phyloP scores from a whole-genome alignment of 768 basidiomycete species.

The Hygrophorus pudorinus region DNA sequence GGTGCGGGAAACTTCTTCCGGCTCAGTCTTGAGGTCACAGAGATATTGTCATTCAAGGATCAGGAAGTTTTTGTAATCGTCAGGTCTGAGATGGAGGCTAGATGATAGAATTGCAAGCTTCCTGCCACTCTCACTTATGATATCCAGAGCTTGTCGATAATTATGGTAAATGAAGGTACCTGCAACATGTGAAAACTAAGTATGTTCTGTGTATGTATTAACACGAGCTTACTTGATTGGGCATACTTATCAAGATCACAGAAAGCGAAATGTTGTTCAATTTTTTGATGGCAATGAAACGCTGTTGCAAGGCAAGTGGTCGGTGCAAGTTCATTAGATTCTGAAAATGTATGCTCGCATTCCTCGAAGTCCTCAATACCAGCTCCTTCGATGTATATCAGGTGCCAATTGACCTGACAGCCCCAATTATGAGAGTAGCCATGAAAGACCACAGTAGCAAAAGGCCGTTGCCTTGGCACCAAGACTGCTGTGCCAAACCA shows the following conservation, averaged over 20 bases:
- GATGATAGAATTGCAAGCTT: neutral
- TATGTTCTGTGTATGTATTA: neutral
- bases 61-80: neutral
- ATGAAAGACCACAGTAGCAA: conserved; percentile 13
- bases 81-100: neutral
- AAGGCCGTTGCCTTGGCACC: neutral
- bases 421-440: conserved; percentile 10
- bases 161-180: conserved; percentile 16
- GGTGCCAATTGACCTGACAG: too few species aligned
- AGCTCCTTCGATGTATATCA: too few species aligned
- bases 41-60: neutral
- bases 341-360: too few species aligned
- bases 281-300: conserved; percentile 17
- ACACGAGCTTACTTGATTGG: neutral
- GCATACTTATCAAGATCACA: conserved; percentile 14
- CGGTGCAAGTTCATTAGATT: too few species aligned
- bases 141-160: conserved; percentile 20
- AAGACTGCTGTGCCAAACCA: conserved; percentile 9
- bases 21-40: neutral
- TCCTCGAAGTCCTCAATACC: too few species aligned
- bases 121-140: conserved; percentile 12
- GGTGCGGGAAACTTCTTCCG: neutral
- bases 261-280: conserved; percentile 14
- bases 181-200: conserved; percentile 3
- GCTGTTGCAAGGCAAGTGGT: too few species aligned